Evolutionary conservation across 495 filamentous ascomycete species (phyloP).

Genomic region (Lasiosphaeriaceae sp.): DNA sequence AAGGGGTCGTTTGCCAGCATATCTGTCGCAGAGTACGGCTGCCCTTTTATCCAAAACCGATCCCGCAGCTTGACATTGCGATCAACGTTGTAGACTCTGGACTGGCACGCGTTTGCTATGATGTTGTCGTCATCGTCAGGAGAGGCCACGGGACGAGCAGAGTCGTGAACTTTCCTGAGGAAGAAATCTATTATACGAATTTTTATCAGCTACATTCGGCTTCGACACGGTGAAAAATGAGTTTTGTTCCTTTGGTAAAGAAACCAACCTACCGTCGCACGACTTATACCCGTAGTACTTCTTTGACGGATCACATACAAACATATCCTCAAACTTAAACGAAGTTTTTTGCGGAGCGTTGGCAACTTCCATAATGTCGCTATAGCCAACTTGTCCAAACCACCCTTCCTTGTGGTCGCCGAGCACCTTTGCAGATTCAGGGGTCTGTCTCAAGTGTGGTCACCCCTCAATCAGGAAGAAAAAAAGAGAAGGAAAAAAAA

Average conservation of each 20-base stretch:
- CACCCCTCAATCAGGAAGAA: too few relatives aligned
- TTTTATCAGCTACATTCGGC: too few relatives aligned
- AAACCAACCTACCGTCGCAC: constrained; percentile 54
- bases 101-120: constrained; percentile 66
- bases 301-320: constrained; percentile 44
- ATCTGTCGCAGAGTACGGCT: constrained; percentile 60
- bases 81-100: constrained; percentile 47
- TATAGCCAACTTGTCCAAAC: constrained; percentile 52
- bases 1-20: constrained; percentile 56
- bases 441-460: constrained; percentile 29
- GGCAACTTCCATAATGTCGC: constrained; percentile 46
- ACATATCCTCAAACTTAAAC: constrained; percentile 50
- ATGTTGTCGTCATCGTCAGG: constrained; percentile 52
- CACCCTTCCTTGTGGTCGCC: constrained; percentile 49
- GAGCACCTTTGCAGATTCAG: constrained; percentile 56
- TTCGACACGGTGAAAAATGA: too few relatives aligned
- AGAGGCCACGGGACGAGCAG: constrained; percentile 54
- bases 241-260: too few relatives aligned
- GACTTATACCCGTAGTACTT: constrained; percentile 60
- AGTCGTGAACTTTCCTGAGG: constrained; percentile 53
- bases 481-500: too few relatives aligned
- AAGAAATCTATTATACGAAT: too few relatives aligned
- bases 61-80: constrained; percentile 42
- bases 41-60: constrained; percentile 66
- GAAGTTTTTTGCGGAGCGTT: constrained; percentile 40